Evolutionary conservation across 108 stramenopile species (phyloP), one percentile per base, ranked within the genome.

Genomic region (Cyclotella sp.): DNA sequence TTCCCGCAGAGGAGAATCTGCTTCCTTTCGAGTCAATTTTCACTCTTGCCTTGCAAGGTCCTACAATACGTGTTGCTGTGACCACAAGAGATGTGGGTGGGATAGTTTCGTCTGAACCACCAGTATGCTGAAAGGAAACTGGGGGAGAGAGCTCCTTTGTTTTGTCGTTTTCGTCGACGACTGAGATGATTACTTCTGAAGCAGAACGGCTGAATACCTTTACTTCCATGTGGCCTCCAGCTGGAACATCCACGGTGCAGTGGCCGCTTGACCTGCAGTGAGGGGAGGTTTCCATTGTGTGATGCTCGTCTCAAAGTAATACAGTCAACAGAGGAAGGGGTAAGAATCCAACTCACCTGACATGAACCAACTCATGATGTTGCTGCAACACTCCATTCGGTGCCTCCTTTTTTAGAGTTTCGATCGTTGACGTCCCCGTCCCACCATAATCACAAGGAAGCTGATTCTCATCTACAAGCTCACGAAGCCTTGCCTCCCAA

Each of bases 371-470:
- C 63, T 94, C 79, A 43, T 90, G 79, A 58, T 84, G 53, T 52
- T 91, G 64, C 42, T 83, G 71, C 72, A 82, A 75, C 72, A 88
- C 85, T 22, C 86, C 86, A 14, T 89, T 82, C 15, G 86, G 77
- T 53, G 81, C 82, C 21, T 80, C 83, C 66, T 88, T 86, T 51
- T 84, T 85, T 28, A 91, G 74, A 8, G 87, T 81, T 9, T 68
- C 77, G 15, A 86, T 84, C 18, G 91, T 91, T 29, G 84, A 75
- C 44, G 81, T 79, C 26, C 76, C 87, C 53, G 47, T 93, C 19
- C 94, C 94, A 58, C 94, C 94, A 70, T 95, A 95, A 72, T 95
- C 94, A 8, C 69, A 70, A 19, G 94, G 94, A 14, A 95, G 74
- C 65, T 90, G 81, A 68, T 89, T 88, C 12, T 53, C 89, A 74